Evolutionary conservation across 495 filamentous ascomycete species (phyloP).

Genomic region (Tricharina praecox): DNA sequence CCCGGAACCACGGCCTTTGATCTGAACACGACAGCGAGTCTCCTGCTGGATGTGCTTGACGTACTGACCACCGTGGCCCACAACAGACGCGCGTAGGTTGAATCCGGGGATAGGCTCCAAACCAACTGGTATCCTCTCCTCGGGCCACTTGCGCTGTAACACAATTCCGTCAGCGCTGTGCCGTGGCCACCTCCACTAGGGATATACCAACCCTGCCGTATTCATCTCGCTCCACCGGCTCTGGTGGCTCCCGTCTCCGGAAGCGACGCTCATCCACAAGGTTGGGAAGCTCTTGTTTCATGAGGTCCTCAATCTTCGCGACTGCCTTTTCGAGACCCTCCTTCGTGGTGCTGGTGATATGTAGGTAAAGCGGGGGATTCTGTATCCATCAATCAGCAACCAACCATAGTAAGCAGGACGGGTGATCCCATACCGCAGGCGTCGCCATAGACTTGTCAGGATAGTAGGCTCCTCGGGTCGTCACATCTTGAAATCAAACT

Average conservation of each 20-base stretch:
- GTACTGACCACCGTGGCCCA: constrained; percentile 80
- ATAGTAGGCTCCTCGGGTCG: constrained; percentile 86
- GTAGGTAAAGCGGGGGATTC: constrained; percentile 89
- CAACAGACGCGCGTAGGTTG: constrained; percentile 86
- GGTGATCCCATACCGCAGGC: constrained; percentile 43
- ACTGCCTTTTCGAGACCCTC: constrained; percentile 80
- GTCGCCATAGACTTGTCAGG: constrained; percentile 97
- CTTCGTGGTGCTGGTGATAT: constrained; percentile 85
- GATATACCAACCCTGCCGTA: constrained; percentile 59
- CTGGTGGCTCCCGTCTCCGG: constrained; percentile 61
- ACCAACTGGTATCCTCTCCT: constrained; percentile 77
- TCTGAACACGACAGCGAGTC: constrained; percentile 86
- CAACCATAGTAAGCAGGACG: background rate
- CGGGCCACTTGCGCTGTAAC: constrained; percentile 89
- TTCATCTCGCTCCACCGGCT: constrained; percentile 84
- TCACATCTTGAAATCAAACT: constrained; percentile 73
- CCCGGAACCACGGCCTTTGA: constrained; percentile 92
- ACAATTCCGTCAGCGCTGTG: too few species aligned
- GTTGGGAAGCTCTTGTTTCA: constrained; percentile 90
- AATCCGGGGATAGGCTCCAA: constrained; percentile 90
- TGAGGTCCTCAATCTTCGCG: constrained; percentile 71
- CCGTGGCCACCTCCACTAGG: background rate
- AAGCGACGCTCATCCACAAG: constrained; percentile 91
- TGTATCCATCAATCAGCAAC: constrained; percentile 28
- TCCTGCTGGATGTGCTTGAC: constrained; percentile 96